Evolutionary conservation across 352 stramenopile species (phyloP), one percentile per base, ranked within the genome.

Genomic region (Phytophthora syringae): DNA sequence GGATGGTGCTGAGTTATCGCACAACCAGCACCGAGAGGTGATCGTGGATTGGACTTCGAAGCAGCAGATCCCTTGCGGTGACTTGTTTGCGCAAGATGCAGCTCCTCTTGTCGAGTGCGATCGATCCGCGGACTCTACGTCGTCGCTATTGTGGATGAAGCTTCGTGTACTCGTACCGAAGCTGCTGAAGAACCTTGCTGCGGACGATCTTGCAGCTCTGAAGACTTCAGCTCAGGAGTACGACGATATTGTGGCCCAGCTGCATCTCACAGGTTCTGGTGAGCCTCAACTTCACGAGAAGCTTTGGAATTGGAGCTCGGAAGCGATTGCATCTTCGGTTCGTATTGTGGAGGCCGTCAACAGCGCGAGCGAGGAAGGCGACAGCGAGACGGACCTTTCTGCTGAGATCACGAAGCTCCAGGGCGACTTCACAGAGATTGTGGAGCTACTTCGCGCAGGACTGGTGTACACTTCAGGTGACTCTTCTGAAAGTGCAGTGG

Each of bases 11-110:
- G 44, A 72, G 47, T 59, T 95, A 18, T 90, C 84, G 4, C 64
- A 64, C n/a, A 95, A 95, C 67, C 84, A 95, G 53, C 82, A 95
- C 58, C 84, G 88, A 30, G 82, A 90, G 37, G 79, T 95, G 34
- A 60, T 91, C 47, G 88, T 95, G 13, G 57, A 87, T 34, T 95
- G 88, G 88, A 82, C 67, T 25, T 60, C 71, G 24, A 39, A 76
- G 22, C 51, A 66, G 3, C 69, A 76, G 11, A 68, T 90, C 3
- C 52, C 74, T 3, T 69, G 72, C 0, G 57, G 72, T 4, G 67
- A 75, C 34, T 69, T 66, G 28, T 94, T 92, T 59, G 58, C 74
- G 0, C 57, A 61, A 12, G 77, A 89, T 44, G 44, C 39, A 6
- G 52, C 55, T 2, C 58, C 71, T 40, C 79, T 93, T 15, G 66